These are phyloP conservation scores for Laburnicola sp. DNA, from an alignment of 2,329 filamentous ascomycete genomes.

Conservation along the genomic window DNA sequence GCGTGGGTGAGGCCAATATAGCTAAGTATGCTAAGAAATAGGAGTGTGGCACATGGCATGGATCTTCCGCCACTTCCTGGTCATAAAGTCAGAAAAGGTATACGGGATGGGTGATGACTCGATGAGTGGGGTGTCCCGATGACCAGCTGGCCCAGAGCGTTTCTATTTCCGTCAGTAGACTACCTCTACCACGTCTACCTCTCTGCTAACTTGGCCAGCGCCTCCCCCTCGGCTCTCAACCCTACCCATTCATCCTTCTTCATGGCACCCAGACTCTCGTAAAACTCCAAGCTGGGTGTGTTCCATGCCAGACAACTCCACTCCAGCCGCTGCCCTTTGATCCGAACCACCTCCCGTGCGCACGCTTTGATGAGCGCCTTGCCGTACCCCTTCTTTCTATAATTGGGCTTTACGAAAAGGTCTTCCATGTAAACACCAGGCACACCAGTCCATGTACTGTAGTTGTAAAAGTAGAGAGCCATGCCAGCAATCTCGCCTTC, in stretches of 20 bases:
- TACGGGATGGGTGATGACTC: background rate
- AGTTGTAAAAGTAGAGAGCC: conserved; percentile 94
- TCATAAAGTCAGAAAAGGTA: background rate
- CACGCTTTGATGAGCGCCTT: conserved; percentile 72
- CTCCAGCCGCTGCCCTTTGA: conserved; percentile 76
- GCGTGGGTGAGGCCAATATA: no score
- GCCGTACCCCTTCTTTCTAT: conserved; percentile 78
- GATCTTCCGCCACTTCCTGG: background rate
- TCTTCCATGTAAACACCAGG: conserved; percentile 94
- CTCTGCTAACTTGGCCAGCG: conserved; percentile 60
- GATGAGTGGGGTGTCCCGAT: background rate
- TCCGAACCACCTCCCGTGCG: conserved; percentile 75
- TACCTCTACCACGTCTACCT: background rate
- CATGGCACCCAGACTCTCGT: conserved; percentile 65
- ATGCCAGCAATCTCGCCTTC: conserved; percentile 65
- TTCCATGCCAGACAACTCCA: conserved; percentile 96
- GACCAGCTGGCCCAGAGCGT: no score
- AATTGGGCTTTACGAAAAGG: conserved; percentile 74
- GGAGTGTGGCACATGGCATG: background rate
- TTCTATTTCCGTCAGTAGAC: background rate
- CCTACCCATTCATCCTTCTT: conserved; percentile 72
- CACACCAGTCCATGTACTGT: conserved; percentile 86
- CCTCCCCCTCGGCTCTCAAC: conserved; percentile 72
- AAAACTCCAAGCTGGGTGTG: conserved; percentile 85
- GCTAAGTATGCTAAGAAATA: background rate